phyloP scores from a whole-genome alignment of 2,329 filamentous ascomycete species.

The Talaromyces piceae region DNA sequence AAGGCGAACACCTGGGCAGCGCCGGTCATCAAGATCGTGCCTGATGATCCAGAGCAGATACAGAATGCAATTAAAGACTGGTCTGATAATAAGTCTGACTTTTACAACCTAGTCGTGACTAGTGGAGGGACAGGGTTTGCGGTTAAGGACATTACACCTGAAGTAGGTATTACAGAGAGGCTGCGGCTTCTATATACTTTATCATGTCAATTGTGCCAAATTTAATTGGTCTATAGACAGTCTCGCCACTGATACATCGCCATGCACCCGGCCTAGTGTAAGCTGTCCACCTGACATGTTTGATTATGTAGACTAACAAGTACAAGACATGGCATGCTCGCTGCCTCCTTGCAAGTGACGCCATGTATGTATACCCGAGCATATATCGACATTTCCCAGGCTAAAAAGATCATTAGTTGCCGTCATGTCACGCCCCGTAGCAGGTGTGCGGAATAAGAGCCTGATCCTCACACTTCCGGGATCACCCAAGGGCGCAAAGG shows the following conservation, averaged over 20 bases:
- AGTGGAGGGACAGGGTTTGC: conserved; percentile 94
- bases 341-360: conserved; percentile 74
- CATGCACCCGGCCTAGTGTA: conserved; percentile 79
- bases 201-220: neutral
- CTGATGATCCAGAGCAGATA: conserved; percentile 68
- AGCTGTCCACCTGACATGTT: conserved; percentile 18
- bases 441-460: conserved; percentile 73
- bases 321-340: conserved; percentile 77
- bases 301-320: conserved; percentile 16
- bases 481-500: conserved; percentile 88
- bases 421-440: conserved; percentile 91
- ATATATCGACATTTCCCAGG: conserved; percentile 19
- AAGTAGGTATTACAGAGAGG: conserved; percentile 48
- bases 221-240: conserved; percentile 49
- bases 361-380: conserved; percentile 60
- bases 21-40: conserved; percentile 63
- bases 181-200: neutral
- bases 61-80: conserved; percentile 65
- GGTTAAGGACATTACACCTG: conserved; percentile 74
- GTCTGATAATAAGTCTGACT: conserved; percentile 55
- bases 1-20: conserved; percentile 66
- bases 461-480: conserved; percentile 86
- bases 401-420: conserved; percentile 63
- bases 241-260: conserved; percentile 71
- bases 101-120: conserved; percentile 69